Evolutionary conservation across 352 stramenopile species (phyloP).

Genomic region (Globisporangium sylvaticum): DNA sequence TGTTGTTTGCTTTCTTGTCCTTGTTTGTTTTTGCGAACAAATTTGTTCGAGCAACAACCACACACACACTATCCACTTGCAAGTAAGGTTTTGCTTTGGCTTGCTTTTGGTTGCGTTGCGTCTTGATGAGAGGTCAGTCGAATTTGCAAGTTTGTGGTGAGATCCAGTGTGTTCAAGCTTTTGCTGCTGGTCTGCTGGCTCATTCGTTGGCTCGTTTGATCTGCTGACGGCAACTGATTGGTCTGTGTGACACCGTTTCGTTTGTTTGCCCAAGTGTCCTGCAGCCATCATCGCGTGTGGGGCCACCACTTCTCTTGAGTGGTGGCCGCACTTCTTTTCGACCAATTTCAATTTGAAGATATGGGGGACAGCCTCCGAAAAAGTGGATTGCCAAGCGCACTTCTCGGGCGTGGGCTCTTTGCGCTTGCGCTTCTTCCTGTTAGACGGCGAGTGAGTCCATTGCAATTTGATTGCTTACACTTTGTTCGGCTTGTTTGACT

Average conservation of each 20-base stretch:
- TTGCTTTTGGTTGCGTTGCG: too few relatives aligned
- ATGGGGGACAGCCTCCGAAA: neutral
- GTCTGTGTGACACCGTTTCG: neutral
- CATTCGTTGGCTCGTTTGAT: neutral
- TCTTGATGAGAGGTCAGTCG: too few relatives aligned
- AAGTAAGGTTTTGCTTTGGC: too few relatives aligned
- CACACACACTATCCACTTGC: neutral
- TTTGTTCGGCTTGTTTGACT: neutral
- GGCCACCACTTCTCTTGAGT: neutral
- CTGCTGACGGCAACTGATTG: neutral
- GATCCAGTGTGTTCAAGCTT: neutral
- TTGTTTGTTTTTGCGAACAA: too few relatives aligned
- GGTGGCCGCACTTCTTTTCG: neutral
- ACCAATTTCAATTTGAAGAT: neutral
- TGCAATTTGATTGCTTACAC: neutral
- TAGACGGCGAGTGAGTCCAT: neutral
- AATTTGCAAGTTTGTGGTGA: neutral
- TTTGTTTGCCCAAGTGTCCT: neutral
- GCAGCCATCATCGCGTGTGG: neutral
- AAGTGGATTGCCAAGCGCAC: conserved; percentile 8
- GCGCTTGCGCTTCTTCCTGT: neutral
- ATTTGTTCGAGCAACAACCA: neutral
- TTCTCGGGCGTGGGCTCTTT: neutral
- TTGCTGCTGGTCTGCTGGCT: neutral
- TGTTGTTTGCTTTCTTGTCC: too few relatives aligned